Evolutionary conservation across 495 filamentous ascomycete species (phyloP), one percentile per base, ranked within the genome.

Genomic region (Podospora sp.): DNA sequence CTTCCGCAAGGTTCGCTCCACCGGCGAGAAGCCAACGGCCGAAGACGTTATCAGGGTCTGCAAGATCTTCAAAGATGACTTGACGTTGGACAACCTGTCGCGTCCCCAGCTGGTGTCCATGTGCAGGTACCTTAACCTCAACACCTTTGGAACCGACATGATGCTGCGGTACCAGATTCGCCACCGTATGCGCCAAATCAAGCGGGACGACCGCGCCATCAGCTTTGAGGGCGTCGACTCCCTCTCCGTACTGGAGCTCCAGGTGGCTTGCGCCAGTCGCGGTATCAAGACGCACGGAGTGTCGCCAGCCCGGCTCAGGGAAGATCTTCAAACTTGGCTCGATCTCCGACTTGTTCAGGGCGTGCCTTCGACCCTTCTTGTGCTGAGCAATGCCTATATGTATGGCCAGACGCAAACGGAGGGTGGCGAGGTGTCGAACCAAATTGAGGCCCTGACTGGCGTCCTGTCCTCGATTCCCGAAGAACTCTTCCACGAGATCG

Each of bases 401-500:
- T 99, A 98, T 78, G 91, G 95, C 72, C 96, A 97, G 82, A 73
- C 78, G n/a, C 76, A 76, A 69, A 66, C 71, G 14, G 91, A 95
- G 53, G 52, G 52, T 7, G 84, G 87, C 35, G 92, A 96, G 72
- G 89, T 97, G 75, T 87, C 90, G 22, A 91, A 87, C 29, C 95
- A 98, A 80, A 96, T 98, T 70, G 94, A 98, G 66, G 91, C 96
- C 1, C 87, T 99, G 33, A 92, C 93, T 58, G 89, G 92, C 21
- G 95, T 99, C 18, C 84, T 99, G 33, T 93, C 91, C 27, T 92
- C 90, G 58, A 98, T 99, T 67, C 95, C 95, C 5, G 95, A 99
- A 80, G 95, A 99, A 77, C 87, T 99, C 49, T 98, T 95, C 90
- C 95, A 99, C 82, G 95, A 99, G 81, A 97, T 98, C 68, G 95